Evolutionary conservation across 139 green algal species (phyloP), one percentile per base, ranked within the genome.

Genomic region (Parachlorella kessleri): DNA sequence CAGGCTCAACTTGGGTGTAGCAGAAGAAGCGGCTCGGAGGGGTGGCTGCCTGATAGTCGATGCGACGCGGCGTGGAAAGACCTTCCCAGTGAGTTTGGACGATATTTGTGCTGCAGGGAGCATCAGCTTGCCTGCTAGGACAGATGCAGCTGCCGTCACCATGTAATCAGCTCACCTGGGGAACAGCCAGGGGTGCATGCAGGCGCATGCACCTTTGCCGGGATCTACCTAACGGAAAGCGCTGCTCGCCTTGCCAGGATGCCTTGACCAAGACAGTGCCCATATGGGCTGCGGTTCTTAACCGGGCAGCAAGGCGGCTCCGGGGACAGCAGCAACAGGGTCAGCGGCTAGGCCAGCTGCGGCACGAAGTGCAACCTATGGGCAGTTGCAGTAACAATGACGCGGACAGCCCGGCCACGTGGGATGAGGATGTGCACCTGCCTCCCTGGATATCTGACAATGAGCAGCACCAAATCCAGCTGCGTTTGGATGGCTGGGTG

Each of bases 191-290:
- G n/a, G n/a, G n/a, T n/a, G n/a, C n/a, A n/a, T n/a, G n/a, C n/a
- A n/a, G n/a, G n/a, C n/a, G n/a, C n/a, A n/a, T n/a, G n/a, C n/a
- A n/a, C n/a, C n/a, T n/a, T n/a, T n/a, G n/a, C n/a, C n/a, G n/a
- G n/a, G n/a, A n/a, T n/a, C n/a, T n/a, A n/a, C n/a, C n/a, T n/a
- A n/a, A n/a, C n/a, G n/a, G n/a, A n/a, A n/a, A n/a, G n/a, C n/a
- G n/a, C n/a, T n/a, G n/a, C n/a, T n/a, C n/a, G n/a, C n/a, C n/a
- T 26, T 76, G 72, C 38, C 89, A 94, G 83, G 96, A 99, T 80
- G 90, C 95, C 23, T 79, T 99, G 72, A 91, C 87, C 3, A 99
- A 98, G 80, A 99, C 96, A 5, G 84, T 98, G 23, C 95, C 95
- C n/a, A 97, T 99, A 3, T 99, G 96, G 96, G 77, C 82, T 2